Evolutionary conservation across 225 moss, liverwort and hornwort species (phyloP).

Genomic region (Neckera pumila): DNA sequence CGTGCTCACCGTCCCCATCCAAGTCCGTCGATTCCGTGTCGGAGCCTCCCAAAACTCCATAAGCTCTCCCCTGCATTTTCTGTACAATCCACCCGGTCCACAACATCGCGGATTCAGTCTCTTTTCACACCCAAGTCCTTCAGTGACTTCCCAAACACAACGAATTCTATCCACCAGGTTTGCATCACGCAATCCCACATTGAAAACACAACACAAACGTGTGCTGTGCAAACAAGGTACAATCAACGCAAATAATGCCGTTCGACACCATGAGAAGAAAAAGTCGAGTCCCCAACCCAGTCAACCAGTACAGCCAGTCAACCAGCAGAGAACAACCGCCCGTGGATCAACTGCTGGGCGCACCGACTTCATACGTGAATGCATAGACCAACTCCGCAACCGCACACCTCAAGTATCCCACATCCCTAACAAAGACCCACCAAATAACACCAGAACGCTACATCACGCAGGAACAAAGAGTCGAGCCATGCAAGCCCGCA

Average conservation of each 20-base stretch:
- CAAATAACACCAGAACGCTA: too few species aligned
- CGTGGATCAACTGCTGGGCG: neutral
- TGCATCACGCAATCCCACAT: neutral
- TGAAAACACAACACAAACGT: neutral
- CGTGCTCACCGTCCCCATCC: slow-evolving; percentile 58
- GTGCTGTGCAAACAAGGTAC: neutral
- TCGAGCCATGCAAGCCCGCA: neutral
- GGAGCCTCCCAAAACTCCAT: slow-evolving; percentile 78
- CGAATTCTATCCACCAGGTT: too few species aligned
- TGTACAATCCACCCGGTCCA: slow-evolving; percentile 2
- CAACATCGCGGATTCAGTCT: neutral
- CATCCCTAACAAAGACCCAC: neutral
- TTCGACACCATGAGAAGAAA: neutral
- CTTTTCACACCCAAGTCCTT: neutral
- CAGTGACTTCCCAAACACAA: neutral
- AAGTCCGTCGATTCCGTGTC: slow-evolving; percentile 73
- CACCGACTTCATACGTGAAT: neutral
- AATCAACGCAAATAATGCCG: neutral
- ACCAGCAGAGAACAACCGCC: neutral
- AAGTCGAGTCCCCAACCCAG: too few species aligned
- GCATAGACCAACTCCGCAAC: neutral
- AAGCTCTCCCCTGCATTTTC: slow-evolving; percentile 72
- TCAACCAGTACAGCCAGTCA: too few species aligned
- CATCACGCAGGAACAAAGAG: too few species aligned
- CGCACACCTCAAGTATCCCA: neutral